Conservation (phyloP, 208 protist species). For the Novymonas esmeraldas region DNA sequence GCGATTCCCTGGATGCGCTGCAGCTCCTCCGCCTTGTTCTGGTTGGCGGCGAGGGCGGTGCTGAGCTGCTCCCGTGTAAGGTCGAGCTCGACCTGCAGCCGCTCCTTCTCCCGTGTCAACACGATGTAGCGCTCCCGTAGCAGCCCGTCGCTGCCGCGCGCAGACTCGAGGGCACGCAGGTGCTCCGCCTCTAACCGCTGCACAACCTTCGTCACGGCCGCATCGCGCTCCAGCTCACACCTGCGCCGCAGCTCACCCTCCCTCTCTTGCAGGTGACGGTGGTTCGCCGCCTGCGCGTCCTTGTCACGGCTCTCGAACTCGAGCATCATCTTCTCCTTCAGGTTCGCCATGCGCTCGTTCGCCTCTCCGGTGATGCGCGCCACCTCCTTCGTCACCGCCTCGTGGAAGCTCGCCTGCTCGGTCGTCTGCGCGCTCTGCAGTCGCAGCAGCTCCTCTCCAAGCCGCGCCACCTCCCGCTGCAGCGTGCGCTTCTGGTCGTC, state of each 20-base stretch:
- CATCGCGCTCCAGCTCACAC: conserved; percentile 79
- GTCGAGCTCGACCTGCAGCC: conserved; percentile 73
- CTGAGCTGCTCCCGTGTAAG: conserved; percentile 64
- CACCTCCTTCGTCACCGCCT: conserved; percentile 72
- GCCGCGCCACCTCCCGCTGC: conserved; percentile 66
- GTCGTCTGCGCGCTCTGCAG: conserved; percentile 51
- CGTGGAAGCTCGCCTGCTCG: conserved; percentile 75
- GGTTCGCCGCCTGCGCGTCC: conserved; percentile 47
- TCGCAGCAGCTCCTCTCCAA: conserved; percentile 66
- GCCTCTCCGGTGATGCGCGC: conserved; percentile 61
- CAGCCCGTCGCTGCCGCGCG: conserved; percentile 60
- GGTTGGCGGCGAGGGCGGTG: conserved; percentile 37
- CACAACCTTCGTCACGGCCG: conserved; percentile 67
- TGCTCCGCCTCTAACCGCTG: conserved; percentile 70
- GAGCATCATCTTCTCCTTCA: conserved; percentile 73
- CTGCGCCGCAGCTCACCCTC: conserved; percentile 63
- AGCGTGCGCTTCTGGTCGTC: conserved; percentile 62
- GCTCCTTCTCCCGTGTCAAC: conserved; percentile 68
- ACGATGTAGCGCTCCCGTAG: conserved; percentile 66
- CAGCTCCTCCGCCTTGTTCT: conserved; percentile 56
- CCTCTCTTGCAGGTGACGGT: conserved; percentile 46
- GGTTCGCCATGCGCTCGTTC: conserved; percentile 47
- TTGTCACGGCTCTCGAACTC: conserved; percentile 69
- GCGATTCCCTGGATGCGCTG: conserved; percentile 37
- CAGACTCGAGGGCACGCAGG: conserved; percentile 47